These are phyloP conservation scores for Puccinia hordei DNA, from an alignment of 1,284 basidiomycete species.

Conservation along the genomic window DNA sequence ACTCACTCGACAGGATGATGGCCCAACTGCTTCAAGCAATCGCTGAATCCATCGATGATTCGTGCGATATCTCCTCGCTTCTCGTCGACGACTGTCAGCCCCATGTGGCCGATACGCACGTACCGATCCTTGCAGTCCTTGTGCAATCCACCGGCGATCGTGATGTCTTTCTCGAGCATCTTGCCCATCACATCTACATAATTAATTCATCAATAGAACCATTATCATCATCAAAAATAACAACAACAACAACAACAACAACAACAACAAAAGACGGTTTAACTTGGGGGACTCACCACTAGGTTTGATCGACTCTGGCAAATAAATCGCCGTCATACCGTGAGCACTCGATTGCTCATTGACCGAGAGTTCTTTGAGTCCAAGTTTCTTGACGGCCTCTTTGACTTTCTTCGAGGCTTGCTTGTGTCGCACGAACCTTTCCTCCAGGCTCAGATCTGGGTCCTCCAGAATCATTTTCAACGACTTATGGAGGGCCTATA, in stretches of 20 bases:
- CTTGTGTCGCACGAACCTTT: constrained; percentile 77
- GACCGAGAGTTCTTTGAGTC: constrained; percentile 70
- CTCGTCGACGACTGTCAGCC: constrained; percentile 73
- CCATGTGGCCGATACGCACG: constrained; percentile 74
- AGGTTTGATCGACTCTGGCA: constrained; percentile 73
- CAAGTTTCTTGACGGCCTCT: constrained; percentile 69
- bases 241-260: too few species aligned
- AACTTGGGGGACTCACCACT: constrained; percentile 59
- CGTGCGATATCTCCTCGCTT: constrained; percentile 74
- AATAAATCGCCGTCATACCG: constrained; percentile 81
- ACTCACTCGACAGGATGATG: constrained; percentile 56
- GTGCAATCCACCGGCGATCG: constrained; percentile 88
- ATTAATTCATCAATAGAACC: neutral
- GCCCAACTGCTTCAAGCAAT: constrained; percentile 62
- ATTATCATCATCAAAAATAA: constrained; percentile 51
- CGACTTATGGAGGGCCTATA: constrained; percentile 84
- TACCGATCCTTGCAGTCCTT: constrained; percentile 76
- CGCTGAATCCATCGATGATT: constrained; percentile 71
- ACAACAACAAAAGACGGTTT: neutral
- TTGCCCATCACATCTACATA: constrained; percentile 57
- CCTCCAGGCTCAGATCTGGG: constrained; percentile 68
- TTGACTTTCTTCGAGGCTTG: constrained; percentile 75
- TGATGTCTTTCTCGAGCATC: constrained; percentile 70
- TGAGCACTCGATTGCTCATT: constrained; percentile 73
- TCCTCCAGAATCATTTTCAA: constrained; percentile 71